Evolutionary conservation across 169 alveolate species (phyloP), one percentile per base, ranked within the genome.

Genomic region (Eimeria tenella): DNA sequence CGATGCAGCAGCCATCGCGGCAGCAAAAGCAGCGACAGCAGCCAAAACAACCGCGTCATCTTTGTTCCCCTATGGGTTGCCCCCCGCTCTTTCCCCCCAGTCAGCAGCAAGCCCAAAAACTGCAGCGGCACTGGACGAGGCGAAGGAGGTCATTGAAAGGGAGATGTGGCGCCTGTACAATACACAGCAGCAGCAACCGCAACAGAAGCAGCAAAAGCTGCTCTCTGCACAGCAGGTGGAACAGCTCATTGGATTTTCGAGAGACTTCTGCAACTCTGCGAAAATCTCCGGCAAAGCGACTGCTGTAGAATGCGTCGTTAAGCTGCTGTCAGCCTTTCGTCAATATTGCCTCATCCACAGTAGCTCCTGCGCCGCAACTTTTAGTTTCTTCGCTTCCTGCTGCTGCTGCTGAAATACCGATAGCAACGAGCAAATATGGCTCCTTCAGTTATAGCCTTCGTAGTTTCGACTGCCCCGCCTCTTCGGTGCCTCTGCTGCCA

Each of bases 21-120:
- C 86, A 42, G 65, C 60, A 75, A 62, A 58, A 75, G 86, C 17
- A 75, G 63, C 86, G 49, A 62, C 60, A 75, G 86, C 86, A 75
- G 86, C 86, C 25, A 8, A 19, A 5, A 17, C 63, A 42, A 50
- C 86, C 5, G 0, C 49, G n/a, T 58, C 25, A 4, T 58, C 60
- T 31, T 49, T 75, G 17, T 75, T 75, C 23, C 86, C 86, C 13
- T 75, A 8, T 50, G 86, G 86, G 9, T 25, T 19, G 21, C 86
- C 86, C 9, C 86, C 86, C 4, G n/a, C 65, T 19, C 86, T 75
- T 21, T 75, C 86, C 49, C 49, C 86, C 6, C 8, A 6, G 8
- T 31, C 63, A 5, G 23, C 86, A 13, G 86, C 65, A 50, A 31
- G 49, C 52, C 65, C 86, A 0, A 31, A 31, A 21, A 49, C 56